A percentile compares a stretch with the other conserved stretches of the same genome.
Evolutionary conservation across 1,139 yeast genomes (phyloP).

Genomic region (Blastobotrys buckinghamii): DNA sequence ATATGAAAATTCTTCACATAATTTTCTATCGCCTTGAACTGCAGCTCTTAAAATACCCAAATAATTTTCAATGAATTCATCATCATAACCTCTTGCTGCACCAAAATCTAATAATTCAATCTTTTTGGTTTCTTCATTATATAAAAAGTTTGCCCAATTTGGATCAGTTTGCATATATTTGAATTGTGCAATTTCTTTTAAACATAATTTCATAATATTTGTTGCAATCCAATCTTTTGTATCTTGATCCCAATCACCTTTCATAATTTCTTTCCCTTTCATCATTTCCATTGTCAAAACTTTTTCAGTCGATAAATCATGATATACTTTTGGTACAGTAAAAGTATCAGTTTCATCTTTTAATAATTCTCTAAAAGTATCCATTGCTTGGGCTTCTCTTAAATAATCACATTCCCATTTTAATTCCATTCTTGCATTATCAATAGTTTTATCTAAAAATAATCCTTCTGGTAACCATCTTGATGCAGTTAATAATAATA

Average conservation of each 20-base stretch:
- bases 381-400: slow-evolving; percentile 79
- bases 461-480: slow-evolving; percentile 85
- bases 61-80: slow-evolving; percentile 63
- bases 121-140: slow-evolving; percentile 56
- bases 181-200: slow-evolving; percentile 77
- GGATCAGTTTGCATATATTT: slow-evolving; percentile 98
- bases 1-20: slow-evolving; percentile 59
- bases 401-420: slow-evolving; percentile 97
- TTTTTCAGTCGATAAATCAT: slow-evolving; percentile 70
- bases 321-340: slow-evolving; percentile 75
- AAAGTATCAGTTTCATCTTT: slow-evolving; percentile 59
- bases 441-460: slow-evolving; percentile 85
- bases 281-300: slow-evolving; percentile 87
- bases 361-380: slow-evolving; percentile 57
- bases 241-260: slow-evolving; percentile 69
- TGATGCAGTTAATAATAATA: slow-evolving; percentile 79
- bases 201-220: slow-evolving; percentile 78
- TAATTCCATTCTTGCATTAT: slow-evolving; percentile 85
- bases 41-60: slow-evolving; percentile 73
- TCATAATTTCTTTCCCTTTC: slow-evolving; percentile 77
- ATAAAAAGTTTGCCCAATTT: slow-evolving; percentile 96
- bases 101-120: slow-evolving; percentile 92
- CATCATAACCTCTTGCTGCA: slow-evolving; percentile 77
- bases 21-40: slow-evolving; percentile 58
- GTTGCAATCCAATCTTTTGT: slow-evolving; percentile 78